Base-by-base conservation (phyloP, 164 flowering plant genomes). In the Platanus orientalis region DNA sequence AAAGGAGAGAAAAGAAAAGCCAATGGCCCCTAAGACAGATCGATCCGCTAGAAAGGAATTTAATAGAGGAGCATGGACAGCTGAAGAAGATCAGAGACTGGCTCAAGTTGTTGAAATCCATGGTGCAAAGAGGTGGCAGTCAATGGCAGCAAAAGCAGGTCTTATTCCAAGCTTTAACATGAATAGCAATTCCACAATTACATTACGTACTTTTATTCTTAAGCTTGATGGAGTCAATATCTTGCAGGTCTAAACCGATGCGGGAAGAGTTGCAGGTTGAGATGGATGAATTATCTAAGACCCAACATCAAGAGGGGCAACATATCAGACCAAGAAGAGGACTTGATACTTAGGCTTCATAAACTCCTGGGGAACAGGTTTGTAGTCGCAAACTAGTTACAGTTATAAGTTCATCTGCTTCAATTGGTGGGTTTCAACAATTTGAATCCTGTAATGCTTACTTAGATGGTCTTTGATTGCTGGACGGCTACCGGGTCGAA, bases 391-490 rank as follows among this genome's bases (percentile, higher is more conserved):
- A 3, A 53, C 25, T 4, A 17, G 10, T 4, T 9, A 7, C 4
- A 19, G 0, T 0, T 25, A 9, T 21, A 11, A 13, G 2, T 34
- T 4, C 24, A 21, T 26, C 12, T 20, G 12, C 21, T 57, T 7
- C 14, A n/a, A 12, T 32, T 27, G 1, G 0, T 25, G 13, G 14
- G 1, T 6, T 6, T 54, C 28, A 3, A 29, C 6, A 12, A 25
- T 32, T 51, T 36, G 17, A 24, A 13, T 34, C 34, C 23, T 57
- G 20, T 5, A 12, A 27, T 58, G 24, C 4, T 54, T 9, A 4
- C 54, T 74, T 50, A 79, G 83, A 67, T 79, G 86, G 83, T 79
- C 86, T 7, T 63, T 81, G 69, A 81, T 81, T 57, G 85, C 85
- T 13, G 85, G 83, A 34, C 70, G 83, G 47, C 56, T 79, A 16